Base-by-base conservation (phyloP, 2,329 filamentous ascomycete species). In the Aspergillus sp. region DNA sequence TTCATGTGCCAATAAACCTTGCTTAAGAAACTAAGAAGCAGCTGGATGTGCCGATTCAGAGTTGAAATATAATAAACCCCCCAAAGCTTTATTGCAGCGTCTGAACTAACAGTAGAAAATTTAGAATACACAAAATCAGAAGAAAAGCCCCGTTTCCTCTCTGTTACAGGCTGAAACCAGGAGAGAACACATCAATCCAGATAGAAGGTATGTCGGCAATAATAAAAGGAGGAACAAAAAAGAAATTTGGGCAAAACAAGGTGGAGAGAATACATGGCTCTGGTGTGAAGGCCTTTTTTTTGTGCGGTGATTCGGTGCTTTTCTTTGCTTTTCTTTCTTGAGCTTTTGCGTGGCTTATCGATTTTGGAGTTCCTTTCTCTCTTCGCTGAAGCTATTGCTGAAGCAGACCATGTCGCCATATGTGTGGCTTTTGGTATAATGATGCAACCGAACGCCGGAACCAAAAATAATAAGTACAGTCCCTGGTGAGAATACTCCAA, bases 401-500 rank as follows among this genome's bases (percentile, higher is more conserved):
- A 61, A 66, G 58, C 56, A 61, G 59, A 58, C 49, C 61, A 61
- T 59, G 63, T 61, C 54, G 58, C 61, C 54, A 59, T 49, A 58
- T 58, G 59, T 56, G 48, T 39, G 54, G 48, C 51, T 60, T 68
- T 62, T 70, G 59, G 64, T 66, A 70, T 67, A 65, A 63, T 68
- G 61, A 61, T 61, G 60, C 61, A 62, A 60, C 64, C 63, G 61
- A 72, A 73, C 70, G 70, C 70, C 70, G 67, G 66, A 70, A 63
- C 63, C 66, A 62, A 64, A 60, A 64, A 54, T 62, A 72, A 69
- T 69, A 73, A 66, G 64, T 73, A 73, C 70, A 73, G 45, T 60
- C 63, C 66, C 64, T 65, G 49, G 39, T 56, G 53, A 33, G 56
- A 42, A 50, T 42, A 44, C 50, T 50, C 52, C 49, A 41, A 45